Evolutionary conservation across 1,284 basidiomycete genomes (phyloP), one percentile per base, ranked within the genome.

Genomic region (Cutaneotrichosporon spelunceum): DNA sequence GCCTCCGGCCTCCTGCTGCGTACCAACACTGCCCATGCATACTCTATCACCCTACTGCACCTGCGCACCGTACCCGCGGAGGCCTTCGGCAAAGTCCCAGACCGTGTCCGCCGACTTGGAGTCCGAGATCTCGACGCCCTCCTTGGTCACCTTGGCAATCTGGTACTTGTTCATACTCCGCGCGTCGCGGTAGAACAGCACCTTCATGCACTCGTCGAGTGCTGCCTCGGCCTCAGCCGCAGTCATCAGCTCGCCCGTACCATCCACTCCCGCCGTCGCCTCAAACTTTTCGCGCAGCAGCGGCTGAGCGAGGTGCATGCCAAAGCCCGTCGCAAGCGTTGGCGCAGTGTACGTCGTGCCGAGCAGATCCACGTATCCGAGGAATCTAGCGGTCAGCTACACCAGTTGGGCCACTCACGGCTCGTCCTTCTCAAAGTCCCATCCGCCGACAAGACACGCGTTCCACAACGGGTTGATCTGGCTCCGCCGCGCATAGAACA

Each of bases 381-480:
- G 81, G 83, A 95, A 95, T 36, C 91, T 93, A 68, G 10, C n/a
- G n/a, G 23, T 54, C 44, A 60, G 53, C 30, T 34, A 16, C 2
- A 36, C 16, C 30, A 16, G 19, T 8, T 19, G 13, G 36, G 19
- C 30, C 21, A 75, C 83, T 54, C 64, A 89, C 90, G 84, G 83
- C 78, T 75, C 74, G 53, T 88, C 83, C 48, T 89, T 89, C 66
- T 90, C 85, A 73, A 90, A 88, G 75, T 76, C 73, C 68, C 89
- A 85, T 7, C 93, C 94, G n/a, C 93, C 96, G 44, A 99, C 89
- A 59, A 99, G 83, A 55, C 97, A 80, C 24, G 93, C 86, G 75
- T 99, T 99, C 96, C 96, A 99, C 34, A 98, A 80, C 0, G 96
- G 96, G 78, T 99, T 82, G 77, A 98, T 85, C 83, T 95, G 91